A percentile compares a stretch with the other conserved stretches of the same genome.
These are phyloP conservation scores for Solanum hybrid DNA, from an alignment of 305 asterid genomes.

Conservation along the genomic window DNA sequence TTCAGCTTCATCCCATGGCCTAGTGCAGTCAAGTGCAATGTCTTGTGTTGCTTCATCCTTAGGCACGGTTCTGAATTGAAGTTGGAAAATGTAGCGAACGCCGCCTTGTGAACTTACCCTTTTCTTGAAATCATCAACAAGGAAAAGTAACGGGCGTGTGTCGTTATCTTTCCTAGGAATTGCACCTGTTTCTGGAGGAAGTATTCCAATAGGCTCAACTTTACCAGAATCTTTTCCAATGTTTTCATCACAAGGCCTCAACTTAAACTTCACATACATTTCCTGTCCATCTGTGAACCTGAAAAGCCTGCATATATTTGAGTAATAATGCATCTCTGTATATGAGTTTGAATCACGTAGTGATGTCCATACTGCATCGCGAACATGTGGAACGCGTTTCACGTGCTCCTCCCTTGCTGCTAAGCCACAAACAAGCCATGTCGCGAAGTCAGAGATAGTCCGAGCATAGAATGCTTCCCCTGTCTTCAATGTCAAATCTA, in stretches of 20 bases:
- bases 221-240: slow-evolving; percentile 55
- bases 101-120: slow-evolving; percentile 56
- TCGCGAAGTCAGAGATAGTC: slow-evolving; percentile 60
- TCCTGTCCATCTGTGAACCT: slow-evolving; percentile 64
- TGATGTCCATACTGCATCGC: slow-evolving; percentile 83
- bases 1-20: slow-evolving; percentile 61
- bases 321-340: slow-evolving; percentile 61
- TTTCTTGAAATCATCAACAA: slow-evolving; percentile 57
- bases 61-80: slow-evolving; percentile 51
- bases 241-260: slow-evolving; percentile 51
- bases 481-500: slow-evolving; percentile 73
- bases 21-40: slow-evolving; percentile 66
- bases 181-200: slow-evolving; percentile 92
- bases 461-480: slow-evolving; percentile 81
- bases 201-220: slow-evolving; percentile 66
- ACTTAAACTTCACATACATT: slow-evolving; percentile 76
- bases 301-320: slow-evolving; percentile 74
- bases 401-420: slow-evolving; percentile 72
- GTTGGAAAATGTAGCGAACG: slow-evolving; percentile 57
- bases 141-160: slow-evolving; percentile 64
- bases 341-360: slow-evolving; percentile 51
- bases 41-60: slow-evolving; percentile 43
- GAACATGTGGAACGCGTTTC: slow-evolving; percentile 52
- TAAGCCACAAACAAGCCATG: slow-evolving; percentile 77
- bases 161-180: slow-evolving; percentile 56